Base-by-base conservation (phyloP, 257 asterid genomes). In the Verbena officinalis region DNA sequence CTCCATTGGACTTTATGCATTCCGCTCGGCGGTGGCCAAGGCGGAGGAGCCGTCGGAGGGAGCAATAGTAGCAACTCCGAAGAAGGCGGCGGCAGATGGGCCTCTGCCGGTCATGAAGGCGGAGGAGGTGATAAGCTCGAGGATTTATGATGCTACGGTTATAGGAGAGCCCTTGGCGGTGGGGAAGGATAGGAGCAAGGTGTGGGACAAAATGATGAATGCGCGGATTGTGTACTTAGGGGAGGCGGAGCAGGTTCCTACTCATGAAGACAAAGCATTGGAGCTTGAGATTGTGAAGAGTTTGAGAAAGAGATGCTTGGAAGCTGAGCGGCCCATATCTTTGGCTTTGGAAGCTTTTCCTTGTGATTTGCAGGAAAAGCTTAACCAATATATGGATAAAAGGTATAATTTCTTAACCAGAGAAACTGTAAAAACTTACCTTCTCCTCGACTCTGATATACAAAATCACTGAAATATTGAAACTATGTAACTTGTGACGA, bases 311-410 rank as follows among this genome's bases (percentile, higher is more conserved):
- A 65, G 73, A 42, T 75, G 76, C 61, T 65, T 67, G 9, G 92
- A 90, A 31, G 75, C 68, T 5, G 83, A 83, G 68, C 80, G 91
- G 64, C 81, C 76, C 21, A 36, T 90, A 31, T 84, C 90, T 5
- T 60, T 90, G 72, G 97, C 95, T 48, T 59, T 90, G 77, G 96
- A 87, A 68, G 91, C 88, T 52, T 83, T 90, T 80, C 96, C 97
- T 0, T 78, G 71, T 64, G 70, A 87, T 72, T 66, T 87, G 8
- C 97, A 90, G 71, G 79, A 62, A 22, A 90, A 85, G 76, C 91
- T 90, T 62, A 68, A 85, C 73, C 83, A 67, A 19, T 87, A 58
- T 59, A 58, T 82, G 76, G 86, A 76, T 23, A 66, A 46, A 69
- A 80, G 87, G 97, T 90, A 38, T 14, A 24, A 9, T 50, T 79